A percentile compares a stretch with the other conserved stretches of the same genome.
These are phyloP conservation scores for Fusarium sp. DNA, from an alignment of 2,329 filamentous ascomycete species.

Conservation along the genomic window DNA sequence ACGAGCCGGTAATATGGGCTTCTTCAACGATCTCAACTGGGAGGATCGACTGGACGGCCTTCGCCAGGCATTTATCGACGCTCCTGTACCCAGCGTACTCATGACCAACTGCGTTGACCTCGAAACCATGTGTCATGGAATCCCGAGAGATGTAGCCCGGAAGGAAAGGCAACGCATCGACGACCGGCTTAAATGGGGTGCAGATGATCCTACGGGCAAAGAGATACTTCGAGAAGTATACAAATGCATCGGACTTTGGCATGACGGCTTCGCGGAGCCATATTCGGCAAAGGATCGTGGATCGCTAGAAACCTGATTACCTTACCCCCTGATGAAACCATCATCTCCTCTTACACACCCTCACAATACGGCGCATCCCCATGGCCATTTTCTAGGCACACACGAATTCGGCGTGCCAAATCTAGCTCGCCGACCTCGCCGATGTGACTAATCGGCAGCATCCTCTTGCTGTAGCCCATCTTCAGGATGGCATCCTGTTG, in stretches of 20 bases:
- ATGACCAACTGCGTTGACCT: constrained; percentile 52
- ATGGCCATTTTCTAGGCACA: neutral
- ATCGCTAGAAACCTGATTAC: neutral
- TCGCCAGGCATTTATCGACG: constrained; percentile 54
- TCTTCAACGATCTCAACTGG: constrained; percentile 53
- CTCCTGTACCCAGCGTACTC: constrained; percentile 48
- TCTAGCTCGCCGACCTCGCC: constrained; percentile 35
- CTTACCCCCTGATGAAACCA: neutral
- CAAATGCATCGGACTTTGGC: constrained; percentile 38
- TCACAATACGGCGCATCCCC: neutral
- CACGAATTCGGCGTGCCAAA: constrained; percentile 31
- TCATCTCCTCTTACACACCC: neutral
- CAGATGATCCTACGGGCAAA: constrained; percentile 44
- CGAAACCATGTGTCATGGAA: constrained; percentile 46
- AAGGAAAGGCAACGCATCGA: constrained; percentile 47
- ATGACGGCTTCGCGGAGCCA: constrained; percentile 25
- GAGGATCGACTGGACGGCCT: constrained; percentile 58
- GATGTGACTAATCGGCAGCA: constrained; percentile 22
- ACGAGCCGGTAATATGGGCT: constrained; percentile 54
- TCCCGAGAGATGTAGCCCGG: constrained; percentile 52
- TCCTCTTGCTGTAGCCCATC: constrained; percentile 1
- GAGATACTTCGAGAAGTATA: constrained; percentile 47
- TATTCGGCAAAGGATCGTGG: constrained; percentile 6
- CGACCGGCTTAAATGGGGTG: constrained; percentile 51
- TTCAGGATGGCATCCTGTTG: too few relatives aligned